Base-by-base conservation (phyloP, 345 rosid species). In the Turritis glabra region DNA sequence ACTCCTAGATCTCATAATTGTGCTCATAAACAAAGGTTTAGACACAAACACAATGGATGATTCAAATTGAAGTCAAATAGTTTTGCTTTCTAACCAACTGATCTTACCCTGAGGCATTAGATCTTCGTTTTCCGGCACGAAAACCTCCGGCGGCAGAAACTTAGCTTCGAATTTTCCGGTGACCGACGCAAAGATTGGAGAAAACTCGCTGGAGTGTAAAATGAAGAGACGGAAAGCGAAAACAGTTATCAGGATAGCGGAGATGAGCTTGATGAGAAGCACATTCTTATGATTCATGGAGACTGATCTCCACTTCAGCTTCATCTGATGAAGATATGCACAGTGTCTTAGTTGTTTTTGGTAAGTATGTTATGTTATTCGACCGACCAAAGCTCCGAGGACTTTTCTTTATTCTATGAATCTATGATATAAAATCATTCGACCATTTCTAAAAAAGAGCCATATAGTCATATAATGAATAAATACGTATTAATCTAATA, bases 161-260 rank as follows among this genome's bases (percentile, higher is more conserved):
- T 53, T 72, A 3, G 76, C 61, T 64, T 26, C 54, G 76, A 71
- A 70, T 55, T 38, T 77, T 7, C 66, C 73, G 8, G 81, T 51
- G 27, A 73, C 69, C 2, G 77, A 66, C 7, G 74, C 77, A 50
- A 59, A 64, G 29, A 66, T 38, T 1, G 81, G 73, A 67, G 73
- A 78, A 21, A 72, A 66, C 7, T 73, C 73, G 41, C 4, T 50
- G 58, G 52, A 78, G 57, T 65, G 73, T 69, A 72, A 33, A 60
- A 80, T 77, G 73, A 93, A 76, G 60, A 91, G 80, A 75, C 84
- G 71, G 57, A 87, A 81, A 65, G 86, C 96, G 26, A 89, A 69
- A 83, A 86, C 86, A 40, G 80, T 30, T 29, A 91, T 64, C 29
- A 94, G 79, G 71, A 81, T 15, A 26, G 82, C 71, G 30, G 85